Base-by-base conservation (phyloP, 1,139 yeast species). In the Arxiozyma slooffiae region DNA sequence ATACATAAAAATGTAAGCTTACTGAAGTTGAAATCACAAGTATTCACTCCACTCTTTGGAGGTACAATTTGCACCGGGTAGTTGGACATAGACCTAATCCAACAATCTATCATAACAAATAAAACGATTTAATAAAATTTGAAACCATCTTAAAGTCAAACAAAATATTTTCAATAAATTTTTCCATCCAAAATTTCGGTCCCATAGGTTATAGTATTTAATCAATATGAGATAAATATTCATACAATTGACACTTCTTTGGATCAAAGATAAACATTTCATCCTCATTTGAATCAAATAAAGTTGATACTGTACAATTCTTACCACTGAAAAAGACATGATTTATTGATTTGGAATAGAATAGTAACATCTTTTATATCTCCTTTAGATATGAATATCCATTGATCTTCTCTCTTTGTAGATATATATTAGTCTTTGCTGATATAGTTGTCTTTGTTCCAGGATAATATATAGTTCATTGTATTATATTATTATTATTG, bases 71-170 rank as follows among this genome's bases (percentile, higher is more conserved):
- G n/a, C 45, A 42, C 45, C 45, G 6, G 45, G 45, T 7, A 42
- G 20, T 34, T n/a, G 34, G 34, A 20, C 45, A 42, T 30, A 38
- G 45, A 3, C 45, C 45, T 21, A 34, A n/a, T 89, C 96, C 53
- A 90, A 70, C 0, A 85, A 86, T 41, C 84, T 74, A 26, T 82
- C 85, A 59, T 83, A 86, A 63, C 69, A 88, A 46, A n/a, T n/a
- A 74, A 75, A 64, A 90, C 97, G 20, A 90, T 80, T 50, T 81
- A 82, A 63, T 89, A 88, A 1, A 90, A 89, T 53, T 30, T 7
- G 30, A 37, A 30, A 42, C n/a, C 6, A 38, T 5, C 6, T 20
- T 30, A 23, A 42, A 42, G 20, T 42, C n/a, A 14, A 42, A 14
- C 3, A 11, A 1, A 8, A 5, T 20, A 18, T 22, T 14, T 1